A percentile compares a stretch with the other conserved stretches of the same genome.
Conservation (phyloP, 148 eudicot species). For the Rheum nobile region DNA sequence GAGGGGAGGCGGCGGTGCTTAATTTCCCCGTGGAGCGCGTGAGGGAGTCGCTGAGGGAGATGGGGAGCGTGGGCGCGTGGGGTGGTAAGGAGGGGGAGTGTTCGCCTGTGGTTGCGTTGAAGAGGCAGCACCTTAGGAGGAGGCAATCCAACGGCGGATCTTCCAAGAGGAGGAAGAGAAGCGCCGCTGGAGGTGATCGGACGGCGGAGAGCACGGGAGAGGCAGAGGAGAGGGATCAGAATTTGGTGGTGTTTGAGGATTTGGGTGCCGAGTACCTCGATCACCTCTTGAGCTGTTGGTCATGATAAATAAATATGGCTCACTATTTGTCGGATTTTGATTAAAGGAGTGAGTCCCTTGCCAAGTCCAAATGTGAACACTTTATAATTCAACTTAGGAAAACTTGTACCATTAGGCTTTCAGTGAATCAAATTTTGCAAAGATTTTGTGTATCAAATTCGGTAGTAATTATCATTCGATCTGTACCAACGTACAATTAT, state of each 20-base stretch:
- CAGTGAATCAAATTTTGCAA: no score
- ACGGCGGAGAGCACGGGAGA: not conserved
- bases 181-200: not conserved
- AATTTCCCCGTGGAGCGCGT: conserved; percentile 45
- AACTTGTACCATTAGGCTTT: no score
- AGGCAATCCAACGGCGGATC: conserved; percentile 17
- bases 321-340: no score
- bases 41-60: conserved; percentile 28
- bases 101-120: conserved; percentile 46
- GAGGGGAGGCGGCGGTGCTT: conserved; percentile 42
- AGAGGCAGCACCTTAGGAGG: conserved; percentile 36
- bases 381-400: no score
- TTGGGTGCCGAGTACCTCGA: conserved; percentile 57
- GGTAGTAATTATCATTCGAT: no score
- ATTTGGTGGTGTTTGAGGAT: conserved; percentile 44
- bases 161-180: conserved; percentile 11
- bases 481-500: no score
- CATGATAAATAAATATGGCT: not conserved
- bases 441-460: no score
- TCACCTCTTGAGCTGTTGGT: conserved; percentile 24
- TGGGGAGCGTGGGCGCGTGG: conserved; percentile 14
- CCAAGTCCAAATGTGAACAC: no score
- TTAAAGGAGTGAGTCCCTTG: no score
- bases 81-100: not conserved
- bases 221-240: no score